Percentiles rank a stretch among this genome's conserved stretches.
Evolutionary conservation across 176 grass and related monocot species (phyloP).

Genomic region (Microstegium vimineum): DNA sequence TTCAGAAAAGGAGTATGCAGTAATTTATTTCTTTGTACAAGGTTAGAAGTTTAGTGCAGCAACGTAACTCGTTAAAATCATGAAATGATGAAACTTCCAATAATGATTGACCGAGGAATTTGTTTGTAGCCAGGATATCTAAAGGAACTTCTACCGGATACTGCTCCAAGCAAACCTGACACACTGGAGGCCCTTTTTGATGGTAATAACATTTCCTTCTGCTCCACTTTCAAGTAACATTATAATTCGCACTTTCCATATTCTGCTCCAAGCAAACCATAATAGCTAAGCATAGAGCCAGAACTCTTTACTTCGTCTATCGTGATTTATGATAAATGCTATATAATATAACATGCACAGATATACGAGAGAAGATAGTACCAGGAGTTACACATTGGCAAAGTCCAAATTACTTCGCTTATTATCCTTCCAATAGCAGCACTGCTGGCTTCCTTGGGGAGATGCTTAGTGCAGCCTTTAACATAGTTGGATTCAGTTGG

Average conservation of each 20-base stretch:
- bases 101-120: slow-evolving; percentile 8
- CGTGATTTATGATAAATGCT: slow-evolving; percentile 3
- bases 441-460: slow-evolving; percentile 79
- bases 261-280: neutral
- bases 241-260: neutral
- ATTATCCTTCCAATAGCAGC: slow-evolving; percentile 67
- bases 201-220: slow-evolving; percentile 38
- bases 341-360: slow-evolving; percentile 6
- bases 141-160: slow-evolving; percentile 60
- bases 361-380: slow-evolving; percentile 56
- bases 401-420: slow-evolving; percentile 64
- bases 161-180: slow-evolving; percentile 52
- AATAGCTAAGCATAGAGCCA: neutral
- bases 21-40: neutral
- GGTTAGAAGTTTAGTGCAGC: neutral
- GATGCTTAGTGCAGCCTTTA: slow-evolving; percentile 71
- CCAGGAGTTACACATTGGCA: slow-evolving; percentile 82
- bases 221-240: neutral
- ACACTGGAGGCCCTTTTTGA: slow-evolving; percentile 58
- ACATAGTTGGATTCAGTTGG: slow-evolving; percentile 76
- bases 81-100: neutral
- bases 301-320: neutral
- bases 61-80: neutral
- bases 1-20: neutral
- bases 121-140: slow-evolving; percentile 70